Conservation (phyloP, 2,329 filamentous ascomycete species). For the Chrysoporthe cubensis region DNA sequence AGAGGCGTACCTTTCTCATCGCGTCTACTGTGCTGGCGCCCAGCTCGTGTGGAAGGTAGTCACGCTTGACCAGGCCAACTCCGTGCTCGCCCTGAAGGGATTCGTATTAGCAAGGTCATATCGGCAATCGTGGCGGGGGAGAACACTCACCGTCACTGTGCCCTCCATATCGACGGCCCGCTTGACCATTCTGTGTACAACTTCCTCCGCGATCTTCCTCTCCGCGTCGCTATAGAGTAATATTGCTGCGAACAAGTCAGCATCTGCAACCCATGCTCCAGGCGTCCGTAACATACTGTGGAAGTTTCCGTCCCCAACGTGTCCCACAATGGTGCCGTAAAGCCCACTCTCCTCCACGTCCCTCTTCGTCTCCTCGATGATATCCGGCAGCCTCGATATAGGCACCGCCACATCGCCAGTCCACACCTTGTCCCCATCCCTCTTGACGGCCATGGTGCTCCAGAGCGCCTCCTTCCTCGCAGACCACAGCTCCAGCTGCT, state of each 20-base stretch:
- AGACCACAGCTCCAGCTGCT: conserved; percentile 72
- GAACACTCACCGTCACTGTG: conserved; percentile 67
- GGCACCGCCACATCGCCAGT: conserved; percentile 72
- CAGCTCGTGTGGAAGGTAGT: conserved; percentile 80
- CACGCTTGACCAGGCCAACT: conserved; percentile 81
- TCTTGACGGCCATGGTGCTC: conserved; percentile 62
- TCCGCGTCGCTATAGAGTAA: conserved; percentile 68
- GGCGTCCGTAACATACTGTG: conserved; percentile 46
- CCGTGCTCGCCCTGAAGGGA: conserved; percentile 72
- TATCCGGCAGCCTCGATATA: conserved; percentile 60
- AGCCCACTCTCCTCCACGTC: conserved; percentile 48
- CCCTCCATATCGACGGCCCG: conserved; percentile 83
- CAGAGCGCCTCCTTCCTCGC: conserved; percentile 51
- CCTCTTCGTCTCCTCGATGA: conserved; percentile 43
- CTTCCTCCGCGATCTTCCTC: conserved; percentile 65
- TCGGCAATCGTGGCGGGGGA: neutral
- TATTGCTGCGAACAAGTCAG: conserved; percentile 43
- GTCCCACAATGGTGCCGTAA: conserved; percentile 63
- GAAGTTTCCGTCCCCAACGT: conserved; percentile 81
- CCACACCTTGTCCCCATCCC: conserved; percentile 60
- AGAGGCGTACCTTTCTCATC: conserved; percentile 72
- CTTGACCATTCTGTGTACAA: conserved; percentile 86
- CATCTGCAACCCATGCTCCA: neutral
- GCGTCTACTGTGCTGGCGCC: conserved; percentile 75
- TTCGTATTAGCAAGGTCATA: conserved; percentile 18